Conservation (phyloP, 768 basidiomycete species). For the Boletus patriciae region DNA sequence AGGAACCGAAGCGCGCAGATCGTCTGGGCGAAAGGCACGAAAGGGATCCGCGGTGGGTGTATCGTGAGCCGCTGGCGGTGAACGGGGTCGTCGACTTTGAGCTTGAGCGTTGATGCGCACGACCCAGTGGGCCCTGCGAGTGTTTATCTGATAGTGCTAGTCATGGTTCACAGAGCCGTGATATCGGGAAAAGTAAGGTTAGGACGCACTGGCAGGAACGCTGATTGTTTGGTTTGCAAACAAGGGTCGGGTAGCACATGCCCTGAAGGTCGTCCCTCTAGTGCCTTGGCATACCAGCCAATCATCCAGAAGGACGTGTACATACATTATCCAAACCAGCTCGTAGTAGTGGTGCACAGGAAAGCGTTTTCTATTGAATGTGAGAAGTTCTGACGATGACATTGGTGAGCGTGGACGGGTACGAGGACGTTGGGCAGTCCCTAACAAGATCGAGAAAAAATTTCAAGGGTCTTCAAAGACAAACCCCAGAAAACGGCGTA, state of each 20-base stretch:
- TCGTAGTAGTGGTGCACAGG: not conserved
- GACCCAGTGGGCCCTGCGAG: not conserved
- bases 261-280: not conserved
- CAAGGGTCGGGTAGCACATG: not conserved
- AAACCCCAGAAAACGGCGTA: not conserved
- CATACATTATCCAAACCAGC: not conserved
- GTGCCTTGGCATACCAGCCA: not conserved
- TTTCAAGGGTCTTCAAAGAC: not conserved
- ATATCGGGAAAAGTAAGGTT: not conserved
- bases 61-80: not conserved
- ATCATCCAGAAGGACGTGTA: not conserved
- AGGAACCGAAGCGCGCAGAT: no score
- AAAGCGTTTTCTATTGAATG: not conserved
- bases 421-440: not conserved
- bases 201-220: not conserved
- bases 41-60: not conserved
- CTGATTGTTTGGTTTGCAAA: not conserved
- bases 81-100: not conserved
- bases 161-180: not conserved
- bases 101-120: not conserved
- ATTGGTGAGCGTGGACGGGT: no score
- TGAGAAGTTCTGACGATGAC: no score
- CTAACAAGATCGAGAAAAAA: not conserved
- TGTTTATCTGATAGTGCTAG: no score
- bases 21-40: not conserved